A percentile compares a stretch with the other conserved stretches of the same genome.
phyloP scores from a whole-genome alignment of 352 stramenopile genomes.

The Phytophthora pluvialis region DNA sequence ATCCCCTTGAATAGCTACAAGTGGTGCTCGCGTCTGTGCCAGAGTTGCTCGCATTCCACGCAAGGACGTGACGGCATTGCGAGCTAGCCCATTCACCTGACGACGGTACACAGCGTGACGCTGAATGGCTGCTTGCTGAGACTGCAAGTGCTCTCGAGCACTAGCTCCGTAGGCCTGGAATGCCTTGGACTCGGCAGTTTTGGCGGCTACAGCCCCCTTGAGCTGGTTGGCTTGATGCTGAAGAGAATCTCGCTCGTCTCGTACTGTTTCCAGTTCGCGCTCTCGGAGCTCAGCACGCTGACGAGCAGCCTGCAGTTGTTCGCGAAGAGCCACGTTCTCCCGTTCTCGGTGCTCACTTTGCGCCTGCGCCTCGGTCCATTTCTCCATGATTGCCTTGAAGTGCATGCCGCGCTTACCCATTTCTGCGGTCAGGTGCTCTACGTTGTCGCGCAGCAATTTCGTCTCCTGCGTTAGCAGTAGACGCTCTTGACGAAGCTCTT shows the following conservation, averaged over 20 bases:
- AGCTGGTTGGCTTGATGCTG: conserved; percentile 76
- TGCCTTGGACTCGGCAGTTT: conserved; percentile 69
- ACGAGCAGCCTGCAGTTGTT: conserved; percentile 56
- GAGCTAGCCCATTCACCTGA: conserved; percentile 51
- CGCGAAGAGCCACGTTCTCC: conserved; percentile 57
- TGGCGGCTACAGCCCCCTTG: conserved; percentile 75
- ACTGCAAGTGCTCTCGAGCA: conserved; percentile 65
- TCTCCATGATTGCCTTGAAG: conserved; percentile 74
- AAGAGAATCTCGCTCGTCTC: conserved; percentile 67
- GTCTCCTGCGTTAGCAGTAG: conserved; percentile 61
- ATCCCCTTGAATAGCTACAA: conserved; percentile 61
- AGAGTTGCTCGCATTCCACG: conserved; percentile 48
- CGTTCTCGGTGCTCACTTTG: conserved; percentile 64
- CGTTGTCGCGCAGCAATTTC: conserved; percentile 59
- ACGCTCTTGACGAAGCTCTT: conserved; percentile 57
- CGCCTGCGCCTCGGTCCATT: conserved; percentile 73
- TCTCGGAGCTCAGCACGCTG: conserved; percentile 44
- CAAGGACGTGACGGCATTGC: conserved; percentile 50
- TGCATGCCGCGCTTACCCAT: conserved; percentile 64
- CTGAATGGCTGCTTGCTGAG: conserved; percentile 59
- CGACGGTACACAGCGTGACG: conserved; percentile 60
- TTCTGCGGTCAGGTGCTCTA: conserved; percentile 53
- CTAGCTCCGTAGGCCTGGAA: conserved; percentile 76
- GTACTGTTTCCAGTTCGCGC: conserved; percentile 46
- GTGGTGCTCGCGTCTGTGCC: conserved; percentile 49